Base-by-base conservation (phyloP, 768 basidiomycete species). In the Auricularia sp. region DNA sequence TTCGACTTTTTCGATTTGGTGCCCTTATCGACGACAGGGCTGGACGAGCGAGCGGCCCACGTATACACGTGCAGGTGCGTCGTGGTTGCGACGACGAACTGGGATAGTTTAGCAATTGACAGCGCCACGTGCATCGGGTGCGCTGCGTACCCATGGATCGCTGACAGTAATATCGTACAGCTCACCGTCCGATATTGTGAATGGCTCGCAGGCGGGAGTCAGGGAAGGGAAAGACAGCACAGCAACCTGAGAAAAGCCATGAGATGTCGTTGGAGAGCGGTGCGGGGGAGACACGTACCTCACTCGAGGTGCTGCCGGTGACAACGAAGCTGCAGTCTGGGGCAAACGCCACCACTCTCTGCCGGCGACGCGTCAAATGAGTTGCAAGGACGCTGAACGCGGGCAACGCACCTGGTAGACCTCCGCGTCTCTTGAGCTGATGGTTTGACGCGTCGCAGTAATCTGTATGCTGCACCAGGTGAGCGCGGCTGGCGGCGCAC, bases 271-370 rank as follows among this genome's bases (percentile, higher is more conserved):
- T 66, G 24, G 62, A 39, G 73, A 56, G 65, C 64, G 35, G 63
- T 64, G n/a, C 65, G 56, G 29, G 63, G 63, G 3, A 58, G 13
- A 47, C 63, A 69, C 81, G 67, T 70, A 94, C 91, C 71, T 87
- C 82, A 70, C 84, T 84, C 66, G 82, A 82, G 3, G 93, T 92
- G 29, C 86, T 74, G 11, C 77, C 92, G 42, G 87, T 83, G 3
- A 85, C 88, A 4, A 96, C 72, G 47, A 88, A 73, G 33, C 76
- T 79, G 29, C 82, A 81, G 69, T 87, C 80, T 5, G 86, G 86
- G 47, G 94, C 94, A 64, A 98, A 77, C 1, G 85, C 82, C 1
- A 94, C 94, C 29, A 94, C 87, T 86, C 92, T 95, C 95, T 97
- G 72, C 63, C n/a, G 45, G 37, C 24, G 24, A 35, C 61, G 33